Percentiles rank a stretch among this genome's conserved stretches.
Evolutionary conservation across 345 rosid genomes (phyloP).

Genomic region (Isatis tinctoria): DNA sequence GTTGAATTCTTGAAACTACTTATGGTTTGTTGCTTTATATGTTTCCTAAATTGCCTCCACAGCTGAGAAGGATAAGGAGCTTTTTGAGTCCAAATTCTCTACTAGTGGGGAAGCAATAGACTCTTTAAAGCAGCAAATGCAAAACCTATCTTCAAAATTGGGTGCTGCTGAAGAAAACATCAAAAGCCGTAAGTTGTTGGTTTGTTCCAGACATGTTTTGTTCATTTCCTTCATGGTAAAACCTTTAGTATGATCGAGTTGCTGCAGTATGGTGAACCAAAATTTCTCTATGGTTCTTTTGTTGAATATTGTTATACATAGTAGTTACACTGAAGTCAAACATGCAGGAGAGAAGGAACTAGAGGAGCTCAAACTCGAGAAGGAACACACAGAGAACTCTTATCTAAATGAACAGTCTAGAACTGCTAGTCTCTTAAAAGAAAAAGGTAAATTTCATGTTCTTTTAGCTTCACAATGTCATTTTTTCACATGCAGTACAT

Average conservation of each 20-base stretch:
- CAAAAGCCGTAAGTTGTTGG: slow-evolving; percentile 47
- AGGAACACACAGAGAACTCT: slow-evolving; percentile 48
- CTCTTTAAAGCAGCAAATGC: slow-evolving; percentile 25
- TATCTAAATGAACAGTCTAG: slow-evolving; percentile 45
- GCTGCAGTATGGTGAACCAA: neutral
- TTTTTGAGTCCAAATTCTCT: slow-evolving; percentile 20
- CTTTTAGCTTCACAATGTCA: neutral
- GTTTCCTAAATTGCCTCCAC: slow-evolving; percentile 26
- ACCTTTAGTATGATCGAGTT: neutral
- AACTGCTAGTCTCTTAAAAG: slow-evolving; percentile 47
- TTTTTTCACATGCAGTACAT: neutral
- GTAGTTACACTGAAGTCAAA: slow-evolving; percentile 13
- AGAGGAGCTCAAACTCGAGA: slow-evolving; percentile 54
- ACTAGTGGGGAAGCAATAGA: slow-evolving; percentile 27
- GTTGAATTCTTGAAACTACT: neutral
- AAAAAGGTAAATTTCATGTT: slow-evolving; percentile 49
- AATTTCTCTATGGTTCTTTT: neutral
- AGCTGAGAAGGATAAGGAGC: slow-evolving; percentile 54
- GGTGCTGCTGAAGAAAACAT: slow-evolving; percentile 51
- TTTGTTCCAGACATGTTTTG: neutral
- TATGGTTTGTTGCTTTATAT: neutral
- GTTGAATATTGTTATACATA: neutral
- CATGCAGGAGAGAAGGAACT: slow-evolving; percentile 61
- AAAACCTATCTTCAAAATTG: slow-evolving; percentile 14
- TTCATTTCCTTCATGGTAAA: neutral